Evolutionary conservation across 495 filamentous ascomycete genomes (phyloP), one percentile per base, ranked within the genome.

Genomic region (Rhypophila decipiens): DNA sequence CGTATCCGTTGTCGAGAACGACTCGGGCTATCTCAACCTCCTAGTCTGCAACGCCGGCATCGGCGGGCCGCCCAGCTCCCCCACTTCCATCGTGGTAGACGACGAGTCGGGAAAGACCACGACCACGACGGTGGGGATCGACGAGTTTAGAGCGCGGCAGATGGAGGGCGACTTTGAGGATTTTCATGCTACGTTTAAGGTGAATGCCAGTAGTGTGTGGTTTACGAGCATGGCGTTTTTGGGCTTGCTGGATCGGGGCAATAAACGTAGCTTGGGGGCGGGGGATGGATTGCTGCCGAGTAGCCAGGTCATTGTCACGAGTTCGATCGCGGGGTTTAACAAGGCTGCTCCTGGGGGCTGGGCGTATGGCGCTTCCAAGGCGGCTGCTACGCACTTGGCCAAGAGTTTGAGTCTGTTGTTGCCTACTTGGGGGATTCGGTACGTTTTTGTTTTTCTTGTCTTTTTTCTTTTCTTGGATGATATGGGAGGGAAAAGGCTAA

Each of bases 11-110:
- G 69, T 87, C 40, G 61, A 73, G 24, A 58, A 67, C 3, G 80
- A 86, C 24, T 67, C 66, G 2, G 77, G 71, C 4, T 77, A 76
- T 49, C 69, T 87, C 27, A 81, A 87, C 57, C 59, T 87, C 31
- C 61, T 88, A 0, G 71, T 87, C 24, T 82, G 80, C 50, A 88
- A 87, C 64, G 76, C 81, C 7, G 85, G 84, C 13, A 71, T 79
- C 20, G 59, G 73, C 18, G 85, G 83, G 9, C 78, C 83, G 1
- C 56, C 62, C 17, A 68, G 70, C 3, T 56, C 13, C 8, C 35
- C 52, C 1, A n/a, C n/a, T n/a, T n/a, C n/a, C n/a, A n/a, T n/a
- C n/a, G n/a, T n/a, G n/a, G n/a, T n/a, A n/a, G n/a, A n/a, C n/a
- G n/a, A n/a, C n/a, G n/a, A n/a, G n/a, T 57, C 62, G 19, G 33